phyloP scores from a whole-genome alignment of 495 filamentous ascomycete genomes.

The Talaromyces thailandensis region DNA sequence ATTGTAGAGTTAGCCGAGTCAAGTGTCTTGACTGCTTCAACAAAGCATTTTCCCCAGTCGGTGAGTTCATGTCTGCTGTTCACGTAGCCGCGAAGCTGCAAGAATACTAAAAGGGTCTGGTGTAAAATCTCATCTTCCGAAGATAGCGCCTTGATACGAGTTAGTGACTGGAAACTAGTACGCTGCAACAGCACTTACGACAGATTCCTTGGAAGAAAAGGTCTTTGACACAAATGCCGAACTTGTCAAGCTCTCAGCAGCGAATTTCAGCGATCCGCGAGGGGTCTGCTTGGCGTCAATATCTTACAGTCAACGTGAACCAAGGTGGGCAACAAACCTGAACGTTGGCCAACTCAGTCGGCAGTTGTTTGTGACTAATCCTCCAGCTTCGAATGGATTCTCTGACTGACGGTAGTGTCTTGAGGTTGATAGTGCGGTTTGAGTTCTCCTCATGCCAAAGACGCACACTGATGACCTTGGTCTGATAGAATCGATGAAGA shows the following conservation, averaged over 20 bases:
- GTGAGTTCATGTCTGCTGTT: conserved; percentile 75
- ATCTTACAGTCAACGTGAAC: neutral
- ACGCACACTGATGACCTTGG: conserved; percentile 62
- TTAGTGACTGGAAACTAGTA: neutral
- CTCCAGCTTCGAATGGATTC: conserved; percentile 64
- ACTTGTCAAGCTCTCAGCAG: conserved; percentile 48
- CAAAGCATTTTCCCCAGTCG: conserved; percentile 71
- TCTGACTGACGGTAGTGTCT: conserved; percentile 49
- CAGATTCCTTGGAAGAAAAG: conserved; percentile 30
- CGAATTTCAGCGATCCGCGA: conserved; percentile 34
- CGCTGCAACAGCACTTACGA: conserved; percentile 17
- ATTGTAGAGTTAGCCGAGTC: conserved; percentile 39
- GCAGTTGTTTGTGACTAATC: conserved; percentile 44
- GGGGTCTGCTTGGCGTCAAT: conserved; percentile 11
- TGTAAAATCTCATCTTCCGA: conserved; percentile 64
- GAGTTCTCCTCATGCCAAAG: conserved; percentile 79
- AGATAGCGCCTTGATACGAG: conserved; percentile 19
- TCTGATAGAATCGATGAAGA: conserved; percentile 71
- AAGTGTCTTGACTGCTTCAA: conserved; percentile 54
- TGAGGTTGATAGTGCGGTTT: conserved; percentile 56
- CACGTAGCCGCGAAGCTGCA: conserved; percentile 81
- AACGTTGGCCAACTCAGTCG: conserved; percentile 31
- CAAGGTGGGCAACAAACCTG: conserved; percentile 14
- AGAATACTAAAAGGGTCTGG: conserved; percentile 76
- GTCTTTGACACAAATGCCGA: conserved; percentile 59